Conservation (phyloP, 2,329 filamentous ascomycete genomes). For the Aureobasidium sp. region DNA sequence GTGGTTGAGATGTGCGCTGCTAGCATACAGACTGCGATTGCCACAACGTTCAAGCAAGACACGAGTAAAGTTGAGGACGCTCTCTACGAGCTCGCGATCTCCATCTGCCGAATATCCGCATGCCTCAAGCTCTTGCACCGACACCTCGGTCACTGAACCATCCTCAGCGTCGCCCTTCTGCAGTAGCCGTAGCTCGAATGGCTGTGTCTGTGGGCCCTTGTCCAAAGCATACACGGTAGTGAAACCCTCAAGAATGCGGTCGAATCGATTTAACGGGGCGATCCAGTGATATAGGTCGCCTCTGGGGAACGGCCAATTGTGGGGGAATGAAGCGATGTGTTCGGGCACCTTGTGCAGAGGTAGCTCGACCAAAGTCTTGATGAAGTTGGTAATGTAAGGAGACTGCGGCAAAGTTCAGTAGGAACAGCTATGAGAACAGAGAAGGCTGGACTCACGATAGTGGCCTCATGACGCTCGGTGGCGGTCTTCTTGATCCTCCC, state of each 20-base stretch:
- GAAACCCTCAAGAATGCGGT: constrained; percentile 75
- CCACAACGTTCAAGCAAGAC: constrained; percentile 90
- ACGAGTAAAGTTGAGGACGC: constrained; percentile 75
- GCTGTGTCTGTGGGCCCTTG: constrained; percentile 68
- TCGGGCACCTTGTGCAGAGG: constrained; percentile 69
- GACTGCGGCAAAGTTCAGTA: constrained; percentile 50
- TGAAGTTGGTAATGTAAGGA: constrained; percentile 75
- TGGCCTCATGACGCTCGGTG: constrained; percentile 45
- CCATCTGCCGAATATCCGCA: constrained; percentile 61
- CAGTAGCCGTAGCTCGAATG: constrained; percentile 62
- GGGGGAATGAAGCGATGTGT: constrained; percentile 71
- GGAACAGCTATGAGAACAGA: neutral
- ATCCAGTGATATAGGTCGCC: constrained; percentile 99
- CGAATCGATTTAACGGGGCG: constrained; percentile 84
- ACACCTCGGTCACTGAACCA: neutral
- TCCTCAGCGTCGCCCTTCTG: constrained; percentile 47
- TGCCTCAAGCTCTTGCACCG: constrained; percentile 29
- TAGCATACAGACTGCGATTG: constrained; percentile 92
- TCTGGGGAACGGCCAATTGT: constrained; percentile 87
- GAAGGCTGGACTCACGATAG: constrained; percentile 31
- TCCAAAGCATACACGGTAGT: constrained; percentile 71
- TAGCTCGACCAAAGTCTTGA: constrained; percentile 58
- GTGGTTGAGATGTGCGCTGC: constrained; percentile 81
- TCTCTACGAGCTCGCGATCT: constrained; percentile 71
- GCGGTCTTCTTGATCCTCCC: constrained; percentile 49